Percentiles rank a stretch among this genome's conserved stretches.
phyloP scores from a whole-genome alignment of 495 filamentous ascomycete genomes.

The Monascus purpureus region DNA sequence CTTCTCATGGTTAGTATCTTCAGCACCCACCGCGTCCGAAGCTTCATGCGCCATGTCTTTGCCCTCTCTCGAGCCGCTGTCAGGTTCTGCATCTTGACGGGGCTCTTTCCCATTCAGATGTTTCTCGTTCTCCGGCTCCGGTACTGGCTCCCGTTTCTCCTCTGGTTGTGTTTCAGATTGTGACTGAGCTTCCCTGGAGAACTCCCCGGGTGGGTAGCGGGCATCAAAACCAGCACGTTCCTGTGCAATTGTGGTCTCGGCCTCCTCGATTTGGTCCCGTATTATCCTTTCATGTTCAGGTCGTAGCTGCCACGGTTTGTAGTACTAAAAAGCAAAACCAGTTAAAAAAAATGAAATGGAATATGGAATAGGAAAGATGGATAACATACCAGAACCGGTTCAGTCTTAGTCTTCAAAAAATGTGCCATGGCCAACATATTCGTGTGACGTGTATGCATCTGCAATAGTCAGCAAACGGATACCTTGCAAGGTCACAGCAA shows the following conservation, averaged over 20 bases:
- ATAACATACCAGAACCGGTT: conserved; percentile 62
- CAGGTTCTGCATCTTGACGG: conserved; percentile 1
- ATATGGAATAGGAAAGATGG: background rate
- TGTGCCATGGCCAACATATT: conserved; percentile 59
- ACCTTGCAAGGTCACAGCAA: background rate
- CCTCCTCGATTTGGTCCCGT: conserved; percentile 42
- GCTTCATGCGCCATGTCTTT: conserved; percentile 8
- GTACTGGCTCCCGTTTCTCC: conserved; percentile 5
- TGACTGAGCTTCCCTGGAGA: conserved; percentile 2
- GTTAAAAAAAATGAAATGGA: conserved; percentile 3
- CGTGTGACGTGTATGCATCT: conserved; percentile 73
- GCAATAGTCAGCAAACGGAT: background rate
- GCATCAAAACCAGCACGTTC: conserved; percentile 39
- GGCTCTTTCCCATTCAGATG: background rate
- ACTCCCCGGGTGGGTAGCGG: conserved; percentile 14
- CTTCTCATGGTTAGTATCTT: conserved; percentile 10
- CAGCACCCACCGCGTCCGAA: conserved; percentile 15
- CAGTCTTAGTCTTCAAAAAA: conserved; percentile 57
- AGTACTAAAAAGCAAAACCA: conserved; percentile 45
- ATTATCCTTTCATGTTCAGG: conserved; percentile 48
- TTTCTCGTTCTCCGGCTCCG: background rate
- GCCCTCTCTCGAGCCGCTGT: conserved; percentile 9
- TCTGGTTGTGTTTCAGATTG: conserved; percentile 1
- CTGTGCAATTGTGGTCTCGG: conserved; percentile 33
- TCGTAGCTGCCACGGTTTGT: conserved; percentile 71